These are phyloP conservation scores for Auxenochlorella pyrenoidosa DNA, from an alignment of 139 green algal genomes.

Conservation along the genomic window DNA sequence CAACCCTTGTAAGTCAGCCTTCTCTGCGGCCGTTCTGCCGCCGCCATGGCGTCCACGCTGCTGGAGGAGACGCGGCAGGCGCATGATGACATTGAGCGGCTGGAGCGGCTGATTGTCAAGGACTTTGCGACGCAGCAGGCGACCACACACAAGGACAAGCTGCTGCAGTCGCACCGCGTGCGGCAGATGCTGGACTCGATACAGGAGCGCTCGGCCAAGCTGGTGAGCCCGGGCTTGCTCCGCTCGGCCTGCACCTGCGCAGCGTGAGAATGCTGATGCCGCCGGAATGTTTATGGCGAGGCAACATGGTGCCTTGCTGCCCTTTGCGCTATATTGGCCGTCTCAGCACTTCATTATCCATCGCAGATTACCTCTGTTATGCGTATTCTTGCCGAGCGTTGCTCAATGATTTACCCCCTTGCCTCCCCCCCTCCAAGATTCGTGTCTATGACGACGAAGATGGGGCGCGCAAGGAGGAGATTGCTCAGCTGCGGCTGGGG, in stretches of 20 bases:
- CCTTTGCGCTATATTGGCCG: no score
- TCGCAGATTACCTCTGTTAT: no score
- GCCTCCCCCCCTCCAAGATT: constrained; percentile 42
- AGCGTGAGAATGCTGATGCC: no score
- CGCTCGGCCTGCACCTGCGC: no score
- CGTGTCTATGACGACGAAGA: constrained; percentile 93
- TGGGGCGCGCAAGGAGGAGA: constrained; percentile 86
- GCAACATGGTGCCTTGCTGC: no score
- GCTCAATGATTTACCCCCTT: no score
- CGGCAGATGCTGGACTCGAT: constrained; percentile 82
- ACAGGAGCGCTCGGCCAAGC: constrained; percentile 69
- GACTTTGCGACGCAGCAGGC: constrained; percentile 82
- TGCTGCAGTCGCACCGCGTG: constrained; percentile 88
- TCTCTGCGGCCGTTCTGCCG: neutral
- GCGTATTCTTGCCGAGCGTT: no score
- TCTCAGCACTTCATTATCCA: no score
- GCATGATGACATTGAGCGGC: constrained; percentile 95
- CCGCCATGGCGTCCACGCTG: constrained; percentile 84
- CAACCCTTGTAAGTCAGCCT: no score
- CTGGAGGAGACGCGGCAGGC: constrained; percentile 90
- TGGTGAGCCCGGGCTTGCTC: constrained; percentile 68
- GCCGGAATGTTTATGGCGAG: no score
- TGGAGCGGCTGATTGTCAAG: constrained; percentile 71
- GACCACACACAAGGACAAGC: constrained; percentile 79
- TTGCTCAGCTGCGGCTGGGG: constrained; percentile 76